These are phyloP conservation scores for Diaporthe australafricana DNA, from an alignment of 2,329 filamentous ascomycete species.

Conservation along the genomic window DNA sequence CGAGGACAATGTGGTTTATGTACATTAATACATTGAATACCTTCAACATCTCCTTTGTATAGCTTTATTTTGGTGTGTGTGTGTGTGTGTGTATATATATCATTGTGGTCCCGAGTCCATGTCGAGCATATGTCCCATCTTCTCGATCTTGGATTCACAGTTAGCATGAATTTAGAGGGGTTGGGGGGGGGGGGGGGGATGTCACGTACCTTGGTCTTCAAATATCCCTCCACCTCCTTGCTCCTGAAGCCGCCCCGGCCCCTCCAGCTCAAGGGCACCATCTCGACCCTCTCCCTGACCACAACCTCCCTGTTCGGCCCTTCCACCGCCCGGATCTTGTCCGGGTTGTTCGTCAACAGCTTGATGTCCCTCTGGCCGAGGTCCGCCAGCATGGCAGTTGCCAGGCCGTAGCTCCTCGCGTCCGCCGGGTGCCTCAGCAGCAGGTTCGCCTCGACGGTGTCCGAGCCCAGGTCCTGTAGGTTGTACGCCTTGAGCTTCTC, in stretches of 20 bases:
- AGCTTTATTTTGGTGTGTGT: neutral
- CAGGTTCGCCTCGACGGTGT: constrained; percentile 96
- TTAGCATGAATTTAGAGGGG: constrained; percentile 13
- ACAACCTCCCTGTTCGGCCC: constrained; percentile 88
- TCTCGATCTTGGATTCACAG: constrained; percentile 72
- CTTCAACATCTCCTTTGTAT: neutral
- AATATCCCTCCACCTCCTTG: constrained; percentile 90
- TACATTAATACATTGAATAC: constrained; percentile 11
- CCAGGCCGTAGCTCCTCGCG: constrained; percentile 93
- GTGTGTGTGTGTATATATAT: no score
- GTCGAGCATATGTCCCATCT: constrained; percentile 86
- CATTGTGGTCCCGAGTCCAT: constrained; percentile 53
- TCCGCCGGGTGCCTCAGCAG: constrained; percentile 92
- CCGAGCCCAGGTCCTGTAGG: constrained; percentile 94
- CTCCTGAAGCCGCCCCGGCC: constrained; percentile 86
- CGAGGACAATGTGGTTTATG: neutral
- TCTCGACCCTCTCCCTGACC: constrained; percentile 90
- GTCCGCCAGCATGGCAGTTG: constrained; percentile 92
- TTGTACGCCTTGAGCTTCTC: constrained; percentile 99
- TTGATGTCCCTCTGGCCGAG: constrained; percentile 83
- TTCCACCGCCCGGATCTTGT: constrained; percentile 95
- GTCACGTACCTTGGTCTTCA: constrained; percentile 86
- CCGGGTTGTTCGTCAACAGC: constrained; percentile 94
- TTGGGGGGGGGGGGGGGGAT: neutral
- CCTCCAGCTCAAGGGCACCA: constrained; percentile 96